Evolutionary conservation across 2,329 filamentous ascomycete genomes (phyloP).

Genomic region (Mariannaea sp.): DNA sequence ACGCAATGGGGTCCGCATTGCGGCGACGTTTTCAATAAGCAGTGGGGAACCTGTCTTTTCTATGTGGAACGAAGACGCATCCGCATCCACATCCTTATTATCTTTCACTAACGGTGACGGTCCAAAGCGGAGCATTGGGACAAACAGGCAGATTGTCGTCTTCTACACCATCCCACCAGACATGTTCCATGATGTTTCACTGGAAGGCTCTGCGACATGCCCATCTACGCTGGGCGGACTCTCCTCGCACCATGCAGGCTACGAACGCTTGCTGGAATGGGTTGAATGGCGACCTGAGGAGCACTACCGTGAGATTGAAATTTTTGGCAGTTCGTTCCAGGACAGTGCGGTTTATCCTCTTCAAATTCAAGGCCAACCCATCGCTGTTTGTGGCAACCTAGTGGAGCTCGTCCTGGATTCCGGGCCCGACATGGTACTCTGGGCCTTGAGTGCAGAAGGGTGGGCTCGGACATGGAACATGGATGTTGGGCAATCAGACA

Average conservation of each 20-base stretch:
- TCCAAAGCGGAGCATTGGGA: conserved; percentile 12
- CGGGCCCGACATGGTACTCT: conserved; percentile 43
- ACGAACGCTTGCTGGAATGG: conserved; percentile 19
- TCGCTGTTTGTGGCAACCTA: conserved; percentile 40
- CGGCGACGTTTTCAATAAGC: conserved; percentile 55
- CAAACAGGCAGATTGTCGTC: conserved; percentile 51
- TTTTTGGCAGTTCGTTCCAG: conserved; percentile 23
- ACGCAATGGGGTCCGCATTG: conserved; percentile 61
- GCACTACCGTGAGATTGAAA: conserved; percentile 28
- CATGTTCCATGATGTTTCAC: conserved; percentile 49
- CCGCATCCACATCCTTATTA: too few relatives aligned
- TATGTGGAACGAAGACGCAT: conserved; percentile 12
- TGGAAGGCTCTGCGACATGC: conserved; percentile 15
- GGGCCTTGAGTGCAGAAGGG: conserved; percentile 43
- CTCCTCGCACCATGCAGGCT: conserved; percentile 7
- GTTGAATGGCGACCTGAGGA: conserved; percentile 29
- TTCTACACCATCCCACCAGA: conserved; percentile 67
- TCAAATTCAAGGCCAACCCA: conserved; percentile 39
- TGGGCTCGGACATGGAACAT: conserved; percentile 42
- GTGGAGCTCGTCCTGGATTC: conserved; percentile 42
- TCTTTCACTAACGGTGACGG: conserved; percentile 1
- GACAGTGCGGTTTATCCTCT: conserved; percentile 34
- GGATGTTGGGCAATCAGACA: conserved; percentile 32
- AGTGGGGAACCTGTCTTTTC: conserved; percentile 22
- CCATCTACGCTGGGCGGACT: not conserved